Base-by-base conservation (phyloP, 768 basidiomycete species). In the Russula griseocarnosa region DNA sequence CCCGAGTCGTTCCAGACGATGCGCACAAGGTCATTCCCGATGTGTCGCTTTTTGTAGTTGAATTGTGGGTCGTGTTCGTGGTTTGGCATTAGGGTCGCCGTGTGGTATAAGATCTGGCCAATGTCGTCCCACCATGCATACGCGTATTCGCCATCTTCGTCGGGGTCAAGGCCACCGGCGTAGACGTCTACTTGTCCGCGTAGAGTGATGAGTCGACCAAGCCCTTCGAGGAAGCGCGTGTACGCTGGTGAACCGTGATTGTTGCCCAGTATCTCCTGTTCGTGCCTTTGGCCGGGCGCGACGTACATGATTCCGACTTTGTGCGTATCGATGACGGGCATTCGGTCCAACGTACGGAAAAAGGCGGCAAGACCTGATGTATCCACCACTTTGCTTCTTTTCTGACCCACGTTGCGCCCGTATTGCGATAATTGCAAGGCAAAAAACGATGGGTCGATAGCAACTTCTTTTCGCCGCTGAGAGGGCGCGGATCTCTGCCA, bases 61-160 rank as follows among this genome's bases (percentile, higher is more conserved):
- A 83, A 86, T 55, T 83, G 81, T 1, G 84, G 84, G 73, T 94
- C 92, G 59, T 86, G 75, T 9, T 76, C 67, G 52, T 79, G 79
- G 59, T 86, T 89, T 4, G 97, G 97, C 96, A 98, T 98, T 79
- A 99, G 87, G 2, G 97, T 98, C 10, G 96, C 91, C 3, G 94
- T 89, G 74, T 98, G 97, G 73, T 91, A 99, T 59, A 98, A 81
- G 65, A 97, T 85, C 72, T 98, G 95, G 5, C 90, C 86, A 55
- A 98, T 94, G 71, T 98, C 94, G 73, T 98, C 94, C 92, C 95
- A 97, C 95, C 96, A 99, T 0, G 95, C 94, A 72, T 98, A 98
- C 0, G 96, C 92, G 71, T 95, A 97, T 74, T 94, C 90, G 16
- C 97, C 97, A 71, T 99, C 94, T 70, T 90, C 85, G 65, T 94